Base-by-base conservation (phyloP, 2,329 filamentous ascomycete species). In the Seiridium unicorne region DNA sequence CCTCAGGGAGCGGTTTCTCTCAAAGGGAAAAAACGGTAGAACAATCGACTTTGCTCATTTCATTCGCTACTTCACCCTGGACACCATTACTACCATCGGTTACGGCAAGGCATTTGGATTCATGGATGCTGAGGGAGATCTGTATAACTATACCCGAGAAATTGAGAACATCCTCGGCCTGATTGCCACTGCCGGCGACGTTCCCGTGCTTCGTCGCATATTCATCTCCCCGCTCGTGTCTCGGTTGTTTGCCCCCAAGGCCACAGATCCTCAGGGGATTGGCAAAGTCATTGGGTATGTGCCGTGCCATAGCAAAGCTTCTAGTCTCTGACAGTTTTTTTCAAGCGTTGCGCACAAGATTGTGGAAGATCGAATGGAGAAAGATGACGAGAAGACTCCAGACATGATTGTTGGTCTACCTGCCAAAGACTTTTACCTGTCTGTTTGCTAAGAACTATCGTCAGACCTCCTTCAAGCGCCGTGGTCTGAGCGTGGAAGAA, bases 1-100 rank as follows among this genome's bases (percentile, higher is more conserved):
- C 6, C 77, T 84, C 3, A 59, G 64, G 11, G 51, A 57, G 35
- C 81, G 81, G 61, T 70, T 68, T 32, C 40, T 57, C 10, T 48
- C 55, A 36, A 31, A 40, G n/a, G 40, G 8, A 5, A 40, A 35
- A 0, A 6, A 34, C 13, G n/a, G 47, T 2, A 38, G 35, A 11
- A n/a, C 47, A n/a, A 13, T 60, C 40, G 59, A 57, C 42, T 54
- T 60, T 47, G 59, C 59, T 4, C 55, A 60, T 6, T 32, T 57
- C 3, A 48, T 60, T 10, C 59, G 59, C 18, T 55, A 55, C 48
- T 61, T 61, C n/a, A 55, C 55, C 6, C 31, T 58, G 3, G 59
- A 58, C 35, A 36, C 51, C 49, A 61, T 61, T n/a, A 55, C 49
- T 13, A 44, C 47, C 13, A 34, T 51, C 11, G 59, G 13, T 11